These are phyloP conservation scores for Yamadazyma songkhlaensis DNA, from an alignment of 1,139 yeast species.

Conservation along the genomic window DNA sequence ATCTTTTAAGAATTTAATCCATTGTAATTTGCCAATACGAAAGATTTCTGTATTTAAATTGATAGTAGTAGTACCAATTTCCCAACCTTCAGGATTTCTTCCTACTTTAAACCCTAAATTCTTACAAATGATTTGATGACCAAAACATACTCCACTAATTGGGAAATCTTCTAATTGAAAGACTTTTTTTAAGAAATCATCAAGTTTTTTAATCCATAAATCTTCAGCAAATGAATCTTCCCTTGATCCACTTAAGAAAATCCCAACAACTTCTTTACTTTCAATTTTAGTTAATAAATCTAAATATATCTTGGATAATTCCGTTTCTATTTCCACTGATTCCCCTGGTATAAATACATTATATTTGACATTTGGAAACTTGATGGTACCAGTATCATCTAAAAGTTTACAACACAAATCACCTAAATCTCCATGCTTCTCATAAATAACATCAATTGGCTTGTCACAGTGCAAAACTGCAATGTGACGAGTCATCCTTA, in stretches of 20 bases:
- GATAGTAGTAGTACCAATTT: constrained; percentile 60
- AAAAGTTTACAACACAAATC: constrained; percentile 40
- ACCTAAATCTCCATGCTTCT: constrained; percentile 50
- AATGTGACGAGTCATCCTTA: constrained; percentile 20
- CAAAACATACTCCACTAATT: constrained; percentile 73
- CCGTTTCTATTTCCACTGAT: constrained; percentile 12
- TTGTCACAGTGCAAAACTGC: constrained; percentile 50
- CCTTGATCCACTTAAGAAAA: constrained; percentile 66
- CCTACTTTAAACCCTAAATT: constrained; percentile 62
- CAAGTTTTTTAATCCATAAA: constrained; percentile 53
- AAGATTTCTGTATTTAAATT: constrained; percentile 40
- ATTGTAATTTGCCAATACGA: constrained; percentile 22
- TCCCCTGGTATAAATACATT: constrained; percentile 46
- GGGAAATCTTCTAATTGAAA: constrained; percentile 34
- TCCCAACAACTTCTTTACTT: constrained; percentile 36
- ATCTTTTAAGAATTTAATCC: constrained; percentile 19
- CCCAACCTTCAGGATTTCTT: constrained; percentile 68
- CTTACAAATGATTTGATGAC: constrained; percentile 75
- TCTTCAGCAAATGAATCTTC: constrained; percentile 53
- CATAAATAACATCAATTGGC: constrained; percentile 27
- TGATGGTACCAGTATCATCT: constrained; percentile 12
- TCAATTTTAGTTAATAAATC: constrained; percentile 22
- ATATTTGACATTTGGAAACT: constrained; percentile 31
- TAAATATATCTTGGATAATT: constrained; percentile 15
- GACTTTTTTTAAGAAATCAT: constrained; percentile 36